These are phyloP conservation scores for Pyrenophora graminea DNA, from an alignment of 2,329 filamentous ascomycete species.

Conservation along the genomic window DNA sequence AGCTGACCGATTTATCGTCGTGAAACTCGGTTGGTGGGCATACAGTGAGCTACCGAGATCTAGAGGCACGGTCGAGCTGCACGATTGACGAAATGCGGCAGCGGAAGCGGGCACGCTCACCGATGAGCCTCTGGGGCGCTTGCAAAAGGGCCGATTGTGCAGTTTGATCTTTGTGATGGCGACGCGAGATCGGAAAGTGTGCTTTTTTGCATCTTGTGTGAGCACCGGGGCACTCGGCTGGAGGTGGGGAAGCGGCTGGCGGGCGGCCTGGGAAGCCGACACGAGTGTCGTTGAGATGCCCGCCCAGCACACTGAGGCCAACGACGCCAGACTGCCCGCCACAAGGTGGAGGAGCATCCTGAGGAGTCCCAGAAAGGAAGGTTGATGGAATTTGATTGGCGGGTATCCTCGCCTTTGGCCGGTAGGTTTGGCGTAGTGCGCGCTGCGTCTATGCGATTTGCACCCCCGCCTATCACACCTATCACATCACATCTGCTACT, in stretches of 20 bases:
- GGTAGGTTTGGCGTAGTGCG: background rate
- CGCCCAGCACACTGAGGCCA: background rate
- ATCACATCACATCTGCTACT: background rate
- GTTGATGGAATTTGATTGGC: background rate
- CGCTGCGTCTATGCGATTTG: background rate
- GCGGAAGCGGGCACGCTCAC: slow-evolving; percentile 16
- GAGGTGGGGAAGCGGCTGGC: slow-evolving; percentile 12
- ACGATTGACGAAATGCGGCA: slow-evolving; percentile 16
- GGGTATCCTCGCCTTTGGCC: background rate
- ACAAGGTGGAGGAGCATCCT: background rate
- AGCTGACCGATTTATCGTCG: slow-evolving; percentile 1
- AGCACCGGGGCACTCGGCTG: slow-evolving; percentile 4
- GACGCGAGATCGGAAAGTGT: slow-evolving; percentile 9
- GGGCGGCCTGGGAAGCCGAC: background rate
- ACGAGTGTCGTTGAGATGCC: slow-evolving; percentile 8
- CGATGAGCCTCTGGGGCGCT: slow-evolving; percentile 9
- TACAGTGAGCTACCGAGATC: slow-evolving; percentile 13
- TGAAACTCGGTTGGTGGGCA: slow-evolving; percentile 13
- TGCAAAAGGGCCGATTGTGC: slow-evolving; percentile 6
- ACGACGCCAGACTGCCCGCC: slow-evolving; percentile 2
- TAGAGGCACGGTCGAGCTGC: slow-evolving; percentile 10
- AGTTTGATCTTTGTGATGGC: slow-evolving; percentile 7
- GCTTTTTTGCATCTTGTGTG: slow-evolving; percentile 9
- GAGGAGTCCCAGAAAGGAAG: too few species aligned
- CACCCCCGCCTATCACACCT: slow-evolving; percentile 4